These are phyloP conservation scores for Usnea hakonensis DNA, from an alignment of 495 filamentous ascomycete species.

Conservation along the genomic window DNA sequence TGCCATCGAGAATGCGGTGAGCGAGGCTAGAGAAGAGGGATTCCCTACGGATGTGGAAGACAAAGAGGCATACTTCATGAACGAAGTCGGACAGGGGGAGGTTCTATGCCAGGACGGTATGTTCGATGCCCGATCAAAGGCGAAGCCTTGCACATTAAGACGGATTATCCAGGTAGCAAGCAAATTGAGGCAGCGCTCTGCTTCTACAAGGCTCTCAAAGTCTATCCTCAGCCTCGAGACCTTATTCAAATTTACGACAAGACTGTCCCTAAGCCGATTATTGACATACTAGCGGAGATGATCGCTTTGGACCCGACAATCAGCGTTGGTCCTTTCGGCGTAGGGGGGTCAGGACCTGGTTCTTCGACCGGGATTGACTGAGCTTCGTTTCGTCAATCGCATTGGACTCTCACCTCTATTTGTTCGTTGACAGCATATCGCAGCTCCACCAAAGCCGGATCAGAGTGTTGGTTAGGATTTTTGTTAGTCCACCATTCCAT, in stretches of 20 bases:
- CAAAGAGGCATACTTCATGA: slow-evolving; percentile 90
- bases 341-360: slow-evolving; percentile 5
- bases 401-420: not conserved
- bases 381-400: not conserved
- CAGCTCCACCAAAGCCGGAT: not conserved
- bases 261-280: slow-evolving; percentile 88
- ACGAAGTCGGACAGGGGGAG: slow-evolving; percentile 83
- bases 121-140: slow-evolving; percentile 15
- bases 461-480: not conserved
- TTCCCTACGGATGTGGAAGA: slow-evolving; percentile 87
- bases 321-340: slow-evolving; percentile 14
- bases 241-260: slow-evolving; percentile 96
- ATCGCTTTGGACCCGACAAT: slow-evolving; percentile 67
- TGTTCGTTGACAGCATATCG: not conserved
- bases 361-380: slow-evolving; percentile 12
- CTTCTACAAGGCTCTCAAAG: slow-evolving; percentile 97
- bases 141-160: slow-evolving; percentile 21
- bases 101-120: slow-evolving; percentile 61
- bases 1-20: slow-evolving; percentile 60
- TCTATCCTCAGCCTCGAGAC: slow-evolving; percentile 88
- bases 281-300: slow-evolving; percentile 96
- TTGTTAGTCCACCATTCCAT: slow-evolving; percentile 3
- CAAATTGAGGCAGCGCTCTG: slow-evolving; percentile 78
- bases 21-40: slow-evolving; percentile 76
- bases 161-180: slow-evolving; percentile 50